Evolutionary conservation across 2,329 filamentous ascomycete genomes (phyloP).

Genomic region (Chrysoporthe deuterocubensis): DNA sequence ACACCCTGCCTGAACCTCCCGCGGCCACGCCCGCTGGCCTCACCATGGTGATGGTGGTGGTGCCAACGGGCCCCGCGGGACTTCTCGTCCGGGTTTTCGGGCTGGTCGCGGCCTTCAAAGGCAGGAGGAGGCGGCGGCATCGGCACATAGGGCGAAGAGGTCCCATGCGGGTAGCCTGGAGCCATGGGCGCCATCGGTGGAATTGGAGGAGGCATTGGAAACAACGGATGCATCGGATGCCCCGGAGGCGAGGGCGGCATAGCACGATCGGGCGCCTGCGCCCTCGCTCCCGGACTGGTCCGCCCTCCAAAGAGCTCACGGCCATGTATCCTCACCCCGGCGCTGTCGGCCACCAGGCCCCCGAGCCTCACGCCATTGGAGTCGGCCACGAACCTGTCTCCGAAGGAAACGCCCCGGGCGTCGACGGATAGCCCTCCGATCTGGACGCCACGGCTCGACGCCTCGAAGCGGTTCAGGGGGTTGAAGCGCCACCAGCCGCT

Average conservation of each 20-base stretch:
- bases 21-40: slow-evolving; percentile 24
- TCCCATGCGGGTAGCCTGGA: slow-evolving; percentile 8
- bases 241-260: too few species aligned
- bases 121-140: slow-evolving; percentile 21
- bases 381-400: slow-evolving; percentile 49
- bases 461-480: slow-evolving; percentile 24
- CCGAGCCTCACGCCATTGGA: slow-evolving; percentile 52
- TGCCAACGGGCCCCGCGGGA: not conserved
- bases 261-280: not conserved
- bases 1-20: slow-evolving; percentile 26
- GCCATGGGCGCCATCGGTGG: slow-evolving; percentile 8
- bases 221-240: too few species aligned
- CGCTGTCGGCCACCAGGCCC: slow-evolving; percentile 46
- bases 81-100: slow-evolving; percentile 9
- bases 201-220: slow-evolving; percentile 1
- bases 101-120: not conserved
- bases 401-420: slow-evolving; percentile 48
- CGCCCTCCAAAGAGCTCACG: slow-evolving; percentile 14
- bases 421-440: slow-evolving; percentile 48
- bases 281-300: not conserved
- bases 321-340: slow-evolving; percentile 39
- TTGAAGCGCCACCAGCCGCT: slow-evolving; percentile 29
- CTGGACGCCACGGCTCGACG: slow-evolving; percentile 35
- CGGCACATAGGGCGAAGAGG: slow-evolving; percentile 12
- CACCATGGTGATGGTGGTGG: slow-evolving; percentile 12